These are phyloP conservation scores for Apiospora aurea DNA, from an alignment of 2,329 filamentous ascomycete genomes.

Conservation along the genomic window DNA sequence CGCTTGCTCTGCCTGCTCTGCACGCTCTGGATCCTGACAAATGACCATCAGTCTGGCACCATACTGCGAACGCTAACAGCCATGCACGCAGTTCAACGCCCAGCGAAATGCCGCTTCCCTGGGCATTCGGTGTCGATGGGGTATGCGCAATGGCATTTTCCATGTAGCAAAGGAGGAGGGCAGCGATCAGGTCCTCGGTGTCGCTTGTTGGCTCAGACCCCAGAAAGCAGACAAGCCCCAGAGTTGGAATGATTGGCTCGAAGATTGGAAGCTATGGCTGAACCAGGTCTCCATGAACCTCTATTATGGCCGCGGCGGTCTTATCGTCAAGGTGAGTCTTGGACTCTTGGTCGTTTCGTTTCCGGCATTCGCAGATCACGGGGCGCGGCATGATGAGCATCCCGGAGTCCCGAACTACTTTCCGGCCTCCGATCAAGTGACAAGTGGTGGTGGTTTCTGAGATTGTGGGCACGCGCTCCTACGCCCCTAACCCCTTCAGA, in stretches of 20 bases:
- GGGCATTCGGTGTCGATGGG: constrained; percentile 71
- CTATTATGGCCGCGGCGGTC: constrained; percentile 71
- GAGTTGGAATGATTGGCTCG: constrained; percentile 68
- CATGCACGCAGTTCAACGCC: constrained; percentile 59
- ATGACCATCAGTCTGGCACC: neutral
- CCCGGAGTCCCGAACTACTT: neutral
- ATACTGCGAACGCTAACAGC: neutral
- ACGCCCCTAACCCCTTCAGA: neutral
- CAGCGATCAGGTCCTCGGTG: constrained; percentile 65
- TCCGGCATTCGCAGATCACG: constrained; percentile 3
- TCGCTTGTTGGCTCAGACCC: constrained; percentile 76
- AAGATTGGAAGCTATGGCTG: constrained; percentile 71
- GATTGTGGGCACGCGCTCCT: neutral
- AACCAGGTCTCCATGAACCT: constrained; percentile 73
- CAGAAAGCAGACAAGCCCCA: constrained; percentile 52
- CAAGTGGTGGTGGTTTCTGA: neutral
- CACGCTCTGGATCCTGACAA: neutral
- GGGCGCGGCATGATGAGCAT: neutral
- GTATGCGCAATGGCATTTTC: constrained; percentile 73
- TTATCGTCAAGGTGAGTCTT: constrained; percentile 61
- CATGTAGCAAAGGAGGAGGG: constrained; percentile 70
- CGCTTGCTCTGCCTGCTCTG: neutral
- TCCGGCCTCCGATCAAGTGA: neutral
- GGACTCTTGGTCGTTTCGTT: constrained; percentile 28
- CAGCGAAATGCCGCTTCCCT: constrained; percentile 69